Base-by-base conservation (phyloP, 1,284 basidiomycete genomes). In the Ganoderma sinense region DNA sequence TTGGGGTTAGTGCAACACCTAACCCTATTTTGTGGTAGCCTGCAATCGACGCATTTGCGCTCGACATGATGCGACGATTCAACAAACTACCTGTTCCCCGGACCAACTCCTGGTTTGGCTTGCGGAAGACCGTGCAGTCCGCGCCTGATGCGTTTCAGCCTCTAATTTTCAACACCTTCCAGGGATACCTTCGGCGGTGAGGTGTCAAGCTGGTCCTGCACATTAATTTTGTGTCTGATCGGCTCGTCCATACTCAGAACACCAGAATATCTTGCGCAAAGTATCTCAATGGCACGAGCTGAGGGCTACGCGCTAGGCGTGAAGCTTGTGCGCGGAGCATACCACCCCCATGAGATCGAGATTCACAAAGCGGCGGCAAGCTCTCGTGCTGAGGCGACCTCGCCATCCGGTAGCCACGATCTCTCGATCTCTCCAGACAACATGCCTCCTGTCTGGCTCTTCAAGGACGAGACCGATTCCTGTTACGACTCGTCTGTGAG, bases 271-370 rank as follows among this genome's bases (percentile, higher is more conserved):
- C 87, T 98, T n/a, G 82, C 83, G 0, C 87, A 88, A 36, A 88
- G 91, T 41, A 81, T 97, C 56, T 82, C 83, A 23, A 90, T 94
- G 69, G 94, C 97, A 11, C 85, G 88, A 70, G 81, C 80, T 60
- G 85, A 91, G 74, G 86, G 88, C 62, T 98, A 96, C 80, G 86
- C 93, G 0, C 87, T 98, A 1, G 97, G 97, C 29, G 90, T 97
- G 73, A 99, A 99, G 82, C 92, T 99, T 67, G 97, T 99, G 36
- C 90, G 97, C 26, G 97, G 97, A 0, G 97, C 97, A 1, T 99
- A 98, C 80, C 94, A 97, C 75, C 87, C 90, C 1, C 87, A 92
- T 65, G 97, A 98, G 79, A 78, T 89, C 51, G 83, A 84, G n/a
- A 86, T 88, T 1, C 84, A 90, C 76, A 70, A 70, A 14, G 68